Base-by-base conservation (phyloP, 2,329 filamentous ascomycete genomes). In the Colletotrichum plurivorum region DNA sequence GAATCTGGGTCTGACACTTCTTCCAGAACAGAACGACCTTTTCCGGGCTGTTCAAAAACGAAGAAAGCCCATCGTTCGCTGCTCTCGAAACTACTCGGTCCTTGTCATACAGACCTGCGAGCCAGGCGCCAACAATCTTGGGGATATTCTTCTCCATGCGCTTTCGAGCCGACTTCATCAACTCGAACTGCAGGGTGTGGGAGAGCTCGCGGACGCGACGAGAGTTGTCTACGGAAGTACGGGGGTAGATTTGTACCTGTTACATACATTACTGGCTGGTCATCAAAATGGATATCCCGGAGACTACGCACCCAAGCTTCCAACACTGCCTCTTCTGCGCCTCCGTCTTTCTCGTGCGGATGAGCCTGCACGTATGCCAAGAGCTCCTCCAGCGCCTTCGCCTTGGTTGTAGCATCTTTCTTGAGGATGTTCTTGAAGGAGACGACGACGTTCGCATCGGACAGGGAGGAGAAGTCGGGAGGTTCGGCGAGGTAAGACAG, bases 341-440 rank as follows among this genome's bases (percentile, higher is more conserved):
- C 91, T 27, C 87, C 89, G 73, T 86, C 83, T 63, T 85, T 75
- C 70, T 85, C 87, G 77, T 78, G 86, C 49, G 80, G 86, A 78
- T 84, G 87, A 13, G 81, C 79, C 72, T 86, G 84, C 46, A 93
- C 84, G 76, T 92, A 88, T 41, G 87, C 79, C 55, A 94, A 86
- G 20, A 99, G 82, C 60, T 98, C 95, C 74, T 98, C 95, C 31
- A 99, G 84, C 0, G 94, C 95, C 79, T 95, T 97, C 8, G 92
- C 87, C 78, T 97, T 97, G 45, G 96, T 99, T 12, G 90, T 97
- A 75, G 91, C 92, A 82, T 98, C 95, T 81, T 96, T 97, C 83
- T 98, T 99, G 58, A 91, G 87, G 4, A 98, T 82, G 74, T 97
- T 97, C 81, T 98, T 97, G 83, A 98, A 94, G n/a, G 91, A 90